Evolutionary conservation across 208 protist genomes (phyloP), one percentile per base, ranked within the genome.

Genomic region (Leptomonas seymouri): DNA sequence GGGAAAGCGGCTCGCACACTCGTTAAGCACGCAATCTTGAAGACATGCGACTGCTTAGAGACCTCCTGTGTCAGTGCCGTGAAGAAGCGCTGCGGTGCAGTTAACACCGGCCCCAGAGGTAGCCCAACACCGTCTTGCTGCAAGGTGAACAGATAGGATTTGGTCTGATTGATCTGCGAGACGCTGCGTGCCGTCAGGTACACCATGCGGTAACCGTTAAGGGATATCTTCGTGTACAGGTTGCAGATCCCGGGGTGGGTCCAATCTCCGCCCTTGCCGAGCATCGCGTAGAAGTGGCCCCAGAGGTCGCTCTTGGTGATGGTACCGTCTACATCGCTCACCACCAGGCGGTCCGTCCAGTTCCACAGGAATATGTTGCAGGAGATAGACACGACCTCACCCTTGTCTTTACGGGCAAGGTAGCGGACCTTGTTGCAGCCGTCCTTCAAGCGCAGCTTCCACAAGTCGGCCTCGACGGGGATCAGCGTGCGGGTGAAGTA

Each of bases 321-420:
- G 0, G 98, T 99, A 50, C 98, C 98, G 81, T 99, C 98, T 23
- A 99, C 90, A 78, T 99, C 98, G 42, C 93, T 98, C 50, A 99
- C 94, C 31, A 99, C 94, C 70, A 99, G 85, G 57, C 97, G 95
- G 54, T 89, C 86, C 8, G 64, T 84, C 66, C 82, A 81, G n/a
- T 91, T 74, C 93, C 94, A 99, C 18, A 99, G 81, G 65, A 95
- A 99, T 30, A 99, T 91, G 53, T 76, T 85, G 56, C 89, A 86
- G n/a, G 80, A 79, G 23, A 98, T 86, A 5, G 89, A 79, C 31
- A 93, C 85, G 14, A 82, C 73, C 8, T 84, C 79, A 23, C 68
- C 76, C 60, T 71, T 78, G 56, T 73, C 67, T 58, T 90, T 98
- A 36, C 83, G 77, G 20, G 98, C 94, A 0, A 91, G 71, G 73